Base-by-base conservation (phyloP, 306 rosid species). In the Quercus dentata region DNA sequence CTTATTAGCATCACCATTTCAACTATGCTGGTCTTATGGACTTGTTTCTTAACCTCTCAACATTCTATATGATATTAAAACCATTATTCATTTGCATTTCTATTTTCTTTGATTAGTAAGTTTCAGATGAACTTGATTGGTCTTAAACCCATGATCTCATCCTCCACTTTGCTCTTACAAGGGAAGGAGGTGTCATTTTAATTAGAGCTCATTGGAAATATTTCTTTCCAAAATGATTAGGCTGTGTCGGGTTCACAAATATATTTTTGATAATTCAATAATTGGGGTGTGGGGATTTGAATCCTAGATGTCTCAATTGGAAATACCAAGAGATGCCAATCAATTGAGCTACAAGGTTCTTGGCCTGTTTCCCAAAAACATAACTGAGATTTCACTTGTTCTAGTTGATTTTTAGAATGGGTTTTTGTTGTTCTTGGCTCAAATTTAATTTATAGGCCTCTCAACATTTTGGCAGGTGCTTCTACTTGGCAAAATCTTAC, bases 401-500 rank as follows among this genome's bases (percentile, higher is more conserved):
- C 38, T 27, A 56, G 5, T 52, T 77, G 56, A 41, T 64, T 41
- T 64, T n/a, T 76, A 31, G 38, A 67, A 18, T 15, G 7, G 44
- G 51, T 41, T 57, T 14, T 51, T 62, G 67, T 56, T 28, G 23
- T 81, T 71, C 41, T 52, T 17, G 0, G 6, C 41, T 59, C 20
- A 46, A 28, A 13, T 56, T 38, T n/a, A 55, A 35, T 21, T 79
- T 49, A 71, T 67, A n/a, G 28, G 57, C 70, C 23, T 61, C 57
- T 74, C 25, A 74, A 51, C n/a, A 58, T 49, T 69, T 87, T 44
- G 67, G 69, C 87, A 91, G 98, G 94, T 95, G 98, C 87, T 95
- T 95, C 85, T 95, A 91, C 86, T 88, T 95, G 69, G 97, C 94
- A 49, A 90, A 84, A 88, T 93, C 99, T 69, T 95, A 95, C 82